phyloP scores from a whole-genome alignment of 768 basidiomycete species.

The Gloeostereum incarnatum region DNA sequence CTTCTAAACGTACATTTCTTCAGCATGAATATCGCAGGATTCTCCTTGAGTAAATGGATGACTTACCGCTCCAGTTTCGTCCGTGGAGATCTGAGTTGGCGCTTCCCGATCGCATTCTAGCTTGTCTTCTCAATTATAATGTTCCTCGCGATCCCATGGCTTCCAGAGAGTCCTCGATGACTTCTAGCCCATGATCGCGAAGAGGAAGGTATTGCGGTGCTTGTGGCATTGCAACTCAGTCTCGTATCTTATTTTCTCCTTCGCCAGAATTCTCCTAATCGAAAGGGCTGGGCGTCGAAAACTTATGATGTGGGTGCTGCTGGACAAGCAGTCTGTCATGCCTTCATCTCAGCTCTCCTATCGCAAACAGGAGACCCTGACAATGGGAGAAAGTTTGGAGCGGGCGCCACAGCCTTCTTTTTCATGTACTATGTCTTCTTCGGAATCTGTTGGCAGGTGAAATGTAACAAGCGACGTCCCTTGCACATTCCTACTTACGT shows the following conservation, averaged over 20 bases:
- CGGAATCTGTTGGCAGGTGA: constrained; percentile 43
- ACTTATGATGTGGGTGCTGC: constrained; percentile 45
- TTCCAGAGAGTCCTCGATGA: constrained; percentile 41
- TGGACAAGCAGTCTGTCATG: constrained; percentile 38
- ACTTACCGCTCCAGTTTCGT: constrained; percentile 41
- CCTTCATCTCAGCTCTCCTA: constrained; percentile 32
- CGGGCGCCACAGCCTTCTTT: constrained; percentile 37
- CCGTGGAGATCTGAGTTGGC: constrained; percentile 32
- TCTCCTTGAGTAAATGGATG: constrained; percentile 45
- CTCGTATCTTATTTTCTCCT: constrained; percentile 39
- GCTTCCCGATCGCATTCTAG: constrained; percentile 43
- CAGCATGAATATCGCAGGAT: constrained; percentile 43
- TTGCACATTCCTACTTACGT: background rate
- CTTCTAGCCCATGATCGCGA: constrained; percentile 34
- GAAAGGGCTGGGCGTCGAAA: constrained; percentile 39
- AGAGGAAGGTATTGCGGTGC: constrained; percentile 29
- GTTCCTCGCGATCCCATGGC: constrained; percentile 35
- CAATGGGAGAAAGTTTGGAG: constrained; percentile 25
- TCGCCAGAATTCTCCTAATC: constrained; percentile 33
- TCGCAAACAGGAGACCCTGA: constrained; percentile 21
- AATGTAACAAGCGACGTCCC: background rate
- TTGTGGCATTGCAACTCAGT: constrained; percentile 41
- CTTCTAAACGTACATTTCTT: background rate
- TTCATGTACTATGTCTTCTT: constrained; percentile 43
- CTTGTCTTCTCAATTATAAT: constrained; percentile 35